Evolutionary conservation across 1,284 basidiomycete genomes (phyloP).

Genomic region (Cutaneotrichosporon sp.): DNA sequence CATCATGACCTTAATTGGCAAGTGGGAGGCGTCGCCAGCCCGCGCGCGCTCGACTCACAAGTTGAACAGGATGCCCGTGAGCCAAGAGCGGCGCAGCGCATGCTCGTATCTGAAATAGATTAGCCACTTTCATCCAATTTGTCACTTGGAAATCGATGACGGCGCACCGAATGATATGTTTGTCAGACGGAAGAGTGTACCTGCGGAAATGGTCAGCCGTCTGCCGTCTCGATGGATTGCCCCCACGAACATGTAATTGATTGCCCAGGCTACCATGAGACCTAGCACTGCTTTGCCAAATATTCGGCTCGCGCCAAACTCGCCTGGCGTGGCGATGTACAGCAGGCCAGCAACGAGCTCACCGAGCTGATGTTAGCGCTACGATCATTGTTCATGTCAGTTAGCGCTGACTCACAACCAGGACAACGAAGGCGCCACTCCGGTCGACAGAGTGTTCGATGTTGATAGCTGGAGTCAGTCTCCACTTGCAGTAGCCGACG

Average conservation of each 20-base stretch:
- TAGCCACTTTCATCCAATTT: no score
- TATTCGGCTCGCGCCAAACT: constrained; percentile 23
- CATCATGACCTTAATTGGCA: no score
- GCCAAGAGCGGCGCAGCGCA: constrained; percentile 46
- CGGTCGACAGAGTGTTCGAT: constrained; percentile 51
- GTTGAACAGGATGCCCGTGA: constrained; percentile 44
- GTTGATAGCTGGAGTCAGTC: constrained; percentile 41
- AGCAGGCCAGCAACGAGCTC: constrained; percentile 26
- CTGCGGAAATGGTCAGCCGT: no score
- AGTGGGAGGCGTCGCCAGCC: no score
- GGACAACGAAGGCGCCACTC: constrained; percentile 45
- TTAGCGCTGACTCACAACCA: constrained; percentile 37
- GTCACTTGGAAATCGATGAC: not conserved
- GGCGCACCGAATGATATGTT: constrained; percentile 19
- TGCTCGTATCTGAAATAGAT: constrained; percentile 47
- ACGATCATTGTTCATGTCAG: not conserved
- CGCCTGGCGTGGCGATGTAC: constrained; percentile 5
- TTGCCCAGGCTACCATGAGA: constrained; percentile 49
- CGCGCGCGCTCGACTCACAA: no score
- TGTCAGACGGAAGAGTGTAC: constrained; percentile 25
- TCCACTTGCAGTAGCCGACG: no score
- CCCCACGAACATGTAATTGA: constrained; percentile 44
- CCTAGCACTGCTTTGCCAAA: constrained; percentile 45
- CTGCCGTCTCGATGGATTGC: no score
- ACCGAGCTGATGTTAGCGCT: constrained; percentile 20